phyloP scores from a whole-genome alignment of 352 stramenopile species.

The Pythium rhizo-oryzae region DNA sequence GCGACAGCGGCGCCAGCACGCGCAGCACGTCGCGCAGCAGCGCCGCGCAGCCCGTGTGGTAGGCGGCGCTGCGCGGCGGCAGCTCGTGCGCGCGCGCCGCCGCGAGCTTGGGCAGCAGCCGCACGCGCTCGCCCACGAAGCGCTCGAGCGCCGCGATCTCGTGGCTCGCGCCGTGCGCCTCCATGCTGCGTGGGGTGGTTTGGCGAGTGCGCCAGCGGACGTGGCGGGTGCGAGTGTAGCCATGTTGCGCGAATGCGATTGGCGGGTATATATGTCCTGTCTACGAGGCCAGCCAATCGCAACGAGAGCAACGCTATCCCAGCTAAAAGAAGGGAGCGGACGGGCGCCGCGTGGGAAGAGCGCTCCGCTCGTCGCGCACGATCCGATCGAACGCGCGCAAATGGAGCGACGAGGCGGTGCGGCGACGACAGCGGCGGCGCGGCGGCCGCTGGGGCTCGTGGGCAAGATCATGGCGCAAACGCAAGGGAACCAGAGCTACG shows the following conservation, averaged over 20 bases:
- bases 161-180: constrained; percentile 36
- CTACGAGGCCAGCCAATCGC: constrained; percentile 11
- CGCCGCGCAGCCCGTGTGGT: constrained; percentile 51
- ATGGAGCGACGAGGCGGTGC: background rate
- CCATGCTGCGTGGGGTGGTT: too few species aligned
- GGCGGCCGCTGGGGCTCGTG: background rate
- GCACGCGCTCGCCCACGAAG: constrained; percentile 56
- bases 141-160: constrained; percentile 61
- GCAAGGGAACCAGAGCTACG: constrained; percentile 12
- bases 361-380: too few species aligned
- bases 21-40: constrained; percentile 57
- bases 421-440: background rate
- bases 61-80: constrained; percentile 42
- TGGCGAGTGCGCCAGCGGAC: too few species aligned
- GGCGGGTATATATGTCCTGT: constrained; percentile 20
- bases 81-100: constrained; percentile 31
- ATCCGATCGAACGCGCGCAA: too few species aligned
- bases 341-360: too few species aligned
- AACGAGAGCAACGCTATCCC: background rate
- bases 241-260: constrained; percentile 14
- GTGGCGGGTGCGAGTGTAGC: constrained; percentile 10
- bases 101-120: constrained; percentile 48
- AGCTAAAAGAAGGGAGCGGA: too few species aligned
- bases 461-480: constrained; percentile 1
- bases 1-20: constrained; percentile 49